Evolutionary conservation across 169 alveolate genomes (phyloP).

Genomic region (Plasmodium gaboni): DNA sequence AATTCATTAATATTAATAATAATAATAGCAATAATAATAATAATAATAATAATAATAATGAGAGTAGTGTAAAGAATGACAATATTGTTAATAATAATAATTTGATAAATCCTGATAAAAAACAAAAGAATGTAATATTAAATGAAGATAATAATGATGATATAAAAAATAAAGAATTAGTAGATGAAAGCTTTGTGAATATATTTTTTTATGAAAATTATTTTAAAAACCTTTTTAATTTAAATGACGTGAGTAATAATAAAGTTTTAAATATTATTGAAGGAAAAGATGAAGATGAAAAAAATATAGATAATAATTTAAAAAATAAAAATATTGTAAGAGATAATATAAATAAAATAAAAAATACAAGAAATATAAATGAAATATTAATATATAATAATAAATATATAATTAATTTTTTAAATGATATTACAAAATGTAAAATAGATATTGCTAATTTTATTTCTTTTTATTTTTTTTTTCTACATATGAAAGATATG

Average conservation of each 20-base stretch:
- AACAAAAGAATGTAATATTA: neutral
- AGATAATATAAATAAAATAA: neutral
- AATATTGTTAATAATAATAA: neutral
- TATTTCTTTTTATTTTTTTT: slow-evolving; percentile 59
- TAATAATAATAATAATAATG: neutral
- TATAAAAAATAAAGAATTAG: neutral
- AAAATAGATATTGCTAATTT: slow-evolving; percentile 73
- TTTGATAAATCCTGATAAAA: neutral
- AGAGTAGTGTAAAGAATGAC: neutral
- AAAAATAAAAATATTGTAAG: neutral
- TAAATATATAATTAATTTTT: slow-evolving; percentile 21
- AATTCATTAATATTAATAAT: neutral
- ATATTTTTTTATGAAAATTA: slow-evolving; percentile 30
- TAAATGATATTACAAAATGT: slow-evolving; percentile 8
- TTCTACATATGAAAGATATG: slow-evolving; percentile 9
- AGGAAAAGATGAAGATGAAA: neutral
- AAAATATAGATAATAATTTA: neutral
- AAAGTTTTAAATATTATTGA: neutral
- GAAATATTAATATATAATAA: slow-evolving; percentile 32
- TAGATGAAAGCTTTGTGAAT: slow-evolving; percentile 10
- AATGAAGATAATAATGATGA: neutral
- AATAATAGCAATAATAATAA: neutral
- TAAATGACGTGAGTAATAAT: slow-evolving; percentile 9
- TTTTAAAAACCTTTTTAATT: slow-evolving; percentile 22
- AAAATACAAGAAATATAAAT: slow-evolving; percentile 7